Evolutionary conservation across 2,329 filamentous ascomycete genomes (phyloP).

Genomic region (Alternaria arbusti): DNA sequence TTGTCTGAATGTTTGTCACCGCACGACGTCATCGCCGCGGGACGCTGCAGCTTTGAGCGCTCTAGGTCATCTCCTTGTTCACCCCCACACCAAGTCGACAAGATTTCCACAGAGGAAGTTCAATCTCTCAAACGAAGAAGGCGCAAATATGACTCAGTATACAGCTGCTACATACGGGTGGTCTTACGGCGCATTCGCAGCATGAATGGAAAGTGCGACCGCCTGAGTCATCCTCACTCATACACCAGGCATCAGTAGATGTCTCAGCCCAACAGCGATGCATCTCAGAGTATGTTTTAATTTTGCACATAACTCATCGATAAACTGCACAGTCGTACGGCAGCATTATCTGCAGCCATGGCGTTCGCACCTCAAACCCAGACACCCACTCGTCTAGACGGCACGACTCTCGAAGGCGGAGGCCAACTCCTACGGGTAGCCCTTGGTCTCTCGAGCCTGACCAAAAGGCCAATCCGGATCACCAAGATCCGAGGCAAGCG

Average conservation of each 20-base stretch:
- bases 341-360: slow-evolving; percentile 3
- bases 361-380: slow-evolving; percentile 2
- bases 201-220: not conserved
- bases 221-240: slow-evolving; percentile 11
- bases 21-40: not conserved
- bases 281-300: not conserved
- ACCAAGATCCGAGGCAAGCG: slow-evolving; percentile 62
- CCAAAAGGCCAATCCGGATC: slow-evolving; percentile 57
- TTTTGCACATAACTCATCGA: not conserved
- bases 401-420: slow-evolving; percentile 66
- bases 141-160: not conserved
- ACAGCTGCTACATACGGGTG: not conserved
- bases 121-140: not conserved
- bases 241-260: not conserved
- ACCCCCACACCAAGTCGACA: not conserved
- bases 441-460: slow-evolving; percentile 61
- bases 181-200: not conserved
- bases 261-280: not conserved
- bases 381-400: slow-evolving; percentile 52
- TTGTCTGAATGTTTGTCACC: not conserved
- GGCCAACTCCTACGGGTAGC: slow-evolving; percentile 67
- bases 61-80: not conserved
- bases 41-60: not conserved
- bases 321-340: not conserved
- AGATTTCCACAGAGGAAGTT: not conserved